These are phyloP conservation scores for Alloascoidea africana DNA, from an alignment of 805 yeast species.

Conservation along the genomic window DNA sequence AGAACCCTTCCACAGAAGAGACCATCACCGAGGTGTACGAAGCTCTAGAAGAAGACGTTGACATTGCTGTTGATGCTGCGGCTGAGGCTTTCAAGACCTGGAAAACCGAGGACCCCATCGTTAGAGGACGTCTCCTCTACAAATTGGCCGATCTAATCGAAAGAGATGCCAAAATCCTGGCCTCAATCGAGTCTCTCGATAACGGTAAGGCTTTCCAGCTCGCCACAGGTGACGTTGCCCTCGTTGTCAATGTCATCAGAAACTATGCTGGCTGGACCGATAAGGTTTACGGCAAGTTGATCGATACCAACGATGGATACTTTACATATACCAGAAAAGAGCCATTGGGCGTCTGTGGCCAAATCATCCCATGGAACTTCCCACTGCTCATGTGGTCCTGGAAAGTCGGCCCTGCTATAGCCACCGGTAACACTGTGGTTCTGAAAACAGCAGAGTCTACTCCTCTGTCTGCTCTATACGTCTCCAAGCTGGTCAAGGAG, in stretches of 20 bases:
- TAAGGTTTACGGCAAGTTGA: constrained; percentile 61
- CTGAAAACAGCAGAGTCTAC: constrained; percentile 88
- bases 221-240: constrained; percentile 56
- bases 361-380: constrained; percentile 95
- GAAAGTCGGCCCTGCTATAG: constrained; percentile 89
- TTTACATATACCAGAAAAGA: constrained; percentile 73
- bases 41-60: constrained; percentile 68
- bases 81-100: constrained; percentile 61
- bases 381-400: constrained; percentile 89
- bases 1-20: constrained; percentile 66
- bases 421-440: constrained; percentile 80
- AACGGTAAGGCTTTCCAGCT: constrained; percentile 67
- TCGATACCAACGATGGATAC: constrained; percentile 62
- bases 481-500: constrained; percentile 51
- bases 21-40: constrained; percentile 54
- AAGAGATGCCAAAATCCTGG: constrained; percentile 51
- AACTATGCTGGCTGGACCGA: constrained; percentile 90
- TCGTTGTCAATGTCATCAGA: constrained; percentile 55
- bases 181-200: constrained; percentile 74
- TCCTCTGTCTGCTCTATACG: constrained; percentile 74
- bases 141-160: constrained; percentile 73
- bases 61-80: constrained; percentile 79
- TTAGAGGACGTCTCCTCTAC: constrained; percentile 44
- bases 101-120: constrained; percentile 55
- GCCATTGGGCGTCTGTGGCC: constrained; percentile 92